phyloP scores from a whole-genome alignment of 2,329 filamentous ascomycete species.

The Cladophialophora exuberans region DNA sequence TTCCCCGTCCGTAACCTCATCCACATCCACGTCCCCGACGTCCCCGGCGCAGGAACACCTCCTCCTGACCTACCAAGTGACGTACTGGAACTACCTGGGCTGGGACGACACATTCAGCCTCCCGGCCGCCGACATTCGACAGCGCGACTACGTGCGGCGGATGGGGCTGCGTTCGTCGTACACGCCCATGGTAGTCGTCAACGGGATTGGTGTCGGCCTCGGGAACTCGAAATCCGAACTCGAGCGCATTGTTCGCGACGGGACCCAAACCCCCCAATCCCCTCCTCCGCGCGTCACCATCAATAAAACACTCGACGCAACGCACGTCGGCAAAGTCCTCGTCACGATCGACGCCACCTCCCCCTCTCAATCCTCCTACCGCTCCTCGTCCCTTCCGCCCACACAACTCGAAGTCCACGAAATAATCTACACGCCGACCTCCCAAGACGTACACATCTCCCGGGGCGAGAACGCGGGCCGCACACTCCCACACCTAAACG shows the following conservation, averaged over 20 bases:
- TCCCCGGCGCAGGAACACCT: constrained; percentile 4
- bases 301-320: neutral
- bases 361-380: neutral
- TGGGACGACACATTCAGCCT: constrained; percentile 24
- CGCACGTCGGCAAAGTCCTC: neutral
- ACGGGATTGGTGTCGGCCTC: constrained; percentile 19
- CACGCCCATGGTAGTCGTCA: constrained; percentile 23
- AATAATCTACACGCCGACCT: constrained; percentile 4
- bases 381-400: neutral
- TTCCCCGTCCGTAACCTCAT: neutral
- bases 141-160: constrained; percentile 17
- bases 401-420: constrained; percentile 5
- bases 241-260: neutral
- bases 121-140: constrained; percentile 14
- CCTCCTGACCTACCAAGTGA: constrained; percentile 23
- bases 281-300: neutral
- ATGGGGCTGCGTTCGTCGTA: constrained; percentile 4
- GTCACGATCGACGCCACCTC: constrained; percentile 3
- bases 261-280: neutral
- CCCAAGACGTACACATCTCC: constrained; percentile 9
- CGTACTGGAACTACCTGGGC: constrained; percentile 22
- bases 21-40: neutral
- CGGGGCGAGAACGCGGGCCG: constrained; percentile 11
- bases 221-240: constrained; percentile 15
- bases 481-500: constrained; percentile 15